Percentiles rank a stretch among this genome's conserved stretches.
These are phyloP conservation scores for Plasmodium reichenowi DNA, from an alignment of 169 alveolate species.

Conservation along the genomic window DNA sequence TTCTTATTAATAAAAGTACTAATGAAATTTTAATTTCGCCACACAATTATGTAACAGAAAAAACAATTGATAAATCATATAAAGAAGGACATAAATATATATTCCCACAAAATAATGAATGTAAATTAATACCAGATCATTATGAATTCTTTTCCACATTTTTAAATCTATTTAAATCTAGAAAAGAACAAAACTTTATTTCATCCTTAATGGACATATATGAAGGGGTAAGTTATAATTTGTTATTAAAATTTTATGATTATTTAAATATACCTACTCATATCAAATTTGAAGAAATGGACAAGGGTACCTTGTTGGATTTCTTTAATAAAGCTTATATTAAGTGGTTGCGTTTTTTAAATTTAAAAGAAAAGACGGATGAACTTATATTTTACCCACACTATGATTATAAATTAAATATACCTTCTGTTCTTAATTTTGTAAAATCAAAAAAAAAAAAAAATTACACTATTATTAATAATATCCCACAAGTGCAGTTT, in stretches of 20 bases:
- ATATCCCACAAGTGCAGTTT: background rate
- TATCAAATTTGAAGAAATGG: constrained; percentile 51
- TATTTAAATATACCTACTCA: constrained; percentile 29
- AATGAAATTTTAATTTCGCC: constrained; percentile 75
- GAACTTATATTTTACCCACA: constrained; percentile 34
- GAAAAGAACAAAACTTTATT: constrained; percentile 57
- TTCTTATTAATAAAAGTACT: constrained; percentile 58
- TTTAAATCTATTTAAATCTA: constrained; percentile 42
- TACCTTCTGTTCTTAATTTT: constrained; percentile 29
- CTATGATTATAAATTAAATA: constrained; percentile 42
- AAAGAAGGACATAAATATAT: constrained; percentile 67
- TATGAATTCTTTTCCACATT: constrained; percentile 71
- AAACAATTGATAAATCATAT: constrained; percentile 60
- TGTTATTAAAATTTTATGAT: constrained; percentile 35
- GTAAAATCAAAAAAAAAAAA: constrained; percentile 1
- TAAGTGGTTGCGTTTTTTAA: constrained; percentile 67
- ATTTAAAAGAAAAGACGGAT: constrained; percentile 44
- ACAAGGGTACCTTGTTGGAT: constrained; percentile 28
- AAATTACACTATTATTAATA: background rate
- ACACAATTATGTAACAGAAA: constrained; percentile 69
- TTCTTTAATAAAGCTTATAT: constrained; percentile 65
- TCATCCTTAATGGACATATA: constrained; percentile 52
- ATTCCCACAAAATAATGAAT: constrained; percentile 60
- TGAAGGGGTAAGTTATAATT: constrained; percentile 67
- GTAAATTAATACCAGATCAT: constrained; percentile 69